Evolutionary conservation across 1,284 basidiomycete genomes (phyloP).

Genomic region (Ganoderma sinense): DNA sequence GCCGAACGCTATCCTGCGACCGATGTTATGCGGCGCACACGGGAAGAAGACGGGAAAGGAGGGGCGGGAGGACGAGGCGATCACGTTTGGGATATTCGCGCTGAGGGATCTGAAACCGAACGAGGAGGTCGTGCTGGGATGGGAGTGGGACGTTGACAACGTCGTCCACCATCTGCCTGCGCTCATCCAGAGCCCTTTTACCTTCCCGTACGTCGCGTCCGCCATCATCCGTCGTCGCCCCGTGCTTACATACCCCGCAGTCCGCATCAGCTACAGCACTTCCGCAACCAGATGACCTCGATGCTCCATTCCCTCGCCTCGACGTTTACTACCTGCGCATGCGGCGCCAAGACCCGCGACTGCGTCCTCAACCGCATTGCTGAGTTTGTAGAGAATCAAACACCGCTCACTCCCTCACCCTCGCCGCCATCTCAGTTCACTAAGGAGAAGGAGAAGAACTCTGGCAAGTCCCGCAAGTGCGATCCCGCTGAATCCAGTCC

Average conservation of each 20-base stretch:
- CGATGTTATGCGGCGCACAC: constrained; percentile 66
- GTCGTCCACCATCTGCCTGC: constrained; percentile 12
- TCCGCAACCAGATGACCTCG: constrained; percentile 71
- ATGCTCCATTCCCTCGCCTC: constrained; percentile 79
- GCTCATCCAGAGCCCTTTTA: constrained; percentile 43
- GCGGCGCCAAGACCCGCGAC: too few species aligned
- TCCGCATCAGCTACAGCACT: constrained; percentile 56
- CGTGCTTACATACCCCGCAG: constrained; percentile 44
- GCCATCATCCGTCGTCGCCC: constrained; percentile 29
- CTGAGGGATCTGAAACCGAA: constrained; percentile 75
- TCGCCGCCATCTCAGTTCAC: constrained; percentile 35
- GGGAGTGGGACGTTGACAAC: constrained; percentile 40
- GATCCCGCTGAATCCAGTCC: constrained; percentile 8
- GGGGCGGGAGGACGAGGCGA: constrained; percentile 43
- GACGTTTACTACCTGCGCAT: too few species aligned
- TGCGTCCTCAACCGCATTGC: too few species aligned
- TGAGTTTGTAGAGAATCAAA: too few species aligned
- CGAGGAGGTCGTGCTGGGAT: constrained; percentile 91
- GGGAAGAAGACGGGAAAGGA: constrained; percentile 26
- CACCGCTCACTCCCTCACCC: too few species aligned
- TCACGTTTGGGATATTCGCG: constrained; percentile 89
- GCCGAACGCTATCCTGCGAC: constrained; percentile 89
- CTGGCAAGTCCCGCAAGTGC: constrained; percentile 6
- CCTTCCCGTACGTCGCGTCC: constrained; percentile 59
- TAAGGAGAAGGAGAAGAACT: constrained; percentile 19